Percentiles rank a stretch among this genome's conserved stretches.
phyloP scores from a whole-genome alignment of 1,284 basidiomycete genomes.

The Sporisorium sorghi region DNA sequence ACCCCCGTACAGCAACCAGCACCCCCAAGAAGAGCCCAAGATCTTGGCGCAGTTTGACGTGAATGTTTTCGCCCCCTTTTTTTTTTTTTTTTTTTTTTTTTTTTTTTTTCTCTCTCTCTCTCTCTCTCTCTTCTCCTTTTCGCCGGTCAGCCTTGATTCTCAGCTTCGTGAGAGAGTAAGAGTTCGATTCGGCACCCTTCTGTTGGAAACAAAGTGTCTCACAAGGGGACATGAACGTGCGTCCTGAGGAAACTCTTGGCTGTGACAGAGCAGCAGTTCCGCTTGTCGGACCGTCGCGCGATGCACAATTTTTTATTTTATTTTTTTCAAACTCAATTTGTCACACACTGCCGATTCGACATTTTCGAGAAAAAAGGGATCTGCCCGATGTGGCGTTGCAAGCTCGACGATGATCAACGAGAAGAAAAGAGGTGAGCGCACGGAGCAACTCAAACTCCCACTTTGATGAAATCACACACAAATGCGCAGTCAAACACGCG shows the following conservation, averaged over 20 bases:
- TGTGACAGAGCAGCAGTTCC: background rate
- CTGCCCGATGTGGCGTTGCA: background rate
- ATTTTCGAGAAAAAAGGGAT: background rate
- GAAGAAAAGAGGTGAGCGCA: constrained; percentile 1
- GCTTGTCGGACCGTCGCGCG: too few species aligned
- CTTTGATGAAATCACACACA: background rate
- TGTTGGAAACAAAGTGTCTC: background rate
- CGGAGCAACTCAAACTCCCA: background rate
- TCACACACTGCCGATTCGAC: background rate
- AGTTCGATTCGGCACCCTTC: too few species aligned
- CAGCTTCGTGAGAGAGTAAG: too few species aligned
- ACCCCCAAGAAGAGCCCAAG: constrained; percentile 24
- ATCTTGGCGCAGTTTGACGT: constrained; percentile 35
- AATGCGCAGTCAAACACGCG: background rate
- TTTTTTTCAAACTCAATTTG: background rate
- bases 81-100: too few species aligned
- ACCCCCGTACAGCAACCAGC: too few species aligned
- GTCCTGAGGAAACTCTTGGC: background rate
- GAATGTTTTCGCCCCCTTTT: too few species aligned
- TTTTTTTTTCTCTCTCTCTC: too few species aligned
- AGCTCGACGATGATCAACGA: background rate
- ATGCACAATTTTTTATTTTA: too few species aligned
- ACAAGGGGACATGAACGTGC: background rate
- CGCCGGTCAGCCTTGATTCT: background rate
- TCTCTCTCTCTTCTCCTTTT: too few species aligned